Base-by-base conservation (phyloP, 352 stramenopile species). In the Pythium brassicae region DNA sequence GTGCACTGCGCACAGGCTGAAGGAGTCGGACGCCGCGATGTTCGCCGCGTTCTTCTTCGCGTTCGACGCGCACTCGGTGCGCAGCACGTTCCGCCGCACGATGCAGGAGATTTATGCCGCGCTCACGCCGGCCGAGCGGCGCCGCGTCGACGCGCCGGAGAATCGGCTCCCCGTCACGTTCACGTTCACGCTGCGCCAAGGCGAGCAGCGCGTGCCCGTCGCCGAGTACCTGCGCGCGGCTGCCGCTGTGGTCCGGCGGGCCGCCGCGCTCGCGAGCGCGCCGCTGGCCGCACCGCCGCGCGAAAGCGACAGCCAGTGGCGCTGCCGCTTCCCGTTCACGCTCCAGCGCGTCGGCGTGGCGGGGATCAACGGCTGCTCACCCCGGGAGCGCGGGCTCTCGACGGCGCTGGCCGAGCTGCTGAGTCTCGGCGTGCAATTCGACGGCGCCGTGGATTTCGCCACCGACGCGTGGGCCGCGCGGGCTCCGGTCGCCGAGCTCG, bases 21-120 rank as follows among this genome's bases (percentile, higher is more conserved):
- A 22, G 10, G 47, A 29, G 27, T 37, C 47, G 19, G 50, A 55
- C 19, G 50, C 39, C 22, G 37, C 42, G 25, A 43, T 55, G 50
- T 27, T 35, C 37, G 19, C 4, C 14, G 34, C 37, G 50, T 46
- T 55, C 49, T 46, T 32, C 49, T 55, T 46, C 14, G 22, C 15
- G 22, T 46, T 55, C 34, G 50, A 55, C 50, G 35, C 34, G 14
- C 17, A 5, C 3, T 48, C 35, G 22, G 15, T 55, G 50, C 23
- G 49, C 15, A 20, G 14, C 49, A 15, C 26, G 49, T 46, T 54
- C 22, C 49, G 8, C 49, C 6, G 35, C 11, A 40, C 49, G 2
- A 43, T 32, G 22, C 20, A 55, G 8, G 14, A 34, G 34, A 37
- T 55, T 32, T 44, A 25, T 32, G 29, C 1, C 4, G 12, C 19